A percentile compares a stretch with the other conserved stretches of the same genome.
These are phyloP conservation scores for Sarcocystis neurona DNA, from an alignment of 169 alveolate genomes.

Conservation along the genomic window DNA sequence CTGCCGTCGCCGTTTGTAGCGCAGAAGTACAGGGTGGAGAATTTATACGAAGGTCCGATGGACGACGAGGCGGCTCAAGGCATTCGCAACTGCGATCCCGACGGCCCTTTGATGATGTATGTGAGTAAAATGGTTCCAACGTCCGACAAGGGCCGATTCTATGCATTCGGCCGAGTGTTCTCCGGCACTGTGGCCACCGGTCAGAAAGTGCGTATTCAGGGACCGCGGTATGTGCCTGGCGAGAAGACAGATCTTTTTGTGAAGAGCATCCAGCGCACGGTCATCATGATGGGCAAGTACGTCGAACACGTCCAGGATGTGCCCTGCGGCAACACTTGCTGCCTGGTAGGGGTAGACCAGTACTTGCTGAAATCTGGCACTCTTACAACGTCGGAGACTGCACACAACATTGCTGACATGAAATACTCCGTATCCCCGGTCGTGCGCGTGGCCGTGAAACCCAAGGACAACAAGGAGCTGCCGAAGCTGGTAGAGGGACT, in stretches of 20 bases:
- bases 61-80: constrained; percentile 98
- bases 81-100: constrained; percentile 96
- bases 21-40: constrained; percentile 97
- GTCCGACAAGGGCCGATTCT: constrained; percentile 98
- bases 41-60: constrained; percentile 97
- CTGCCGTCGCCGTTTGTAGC: constrained; percentile 98
- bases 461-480: constrained; percentile 96
- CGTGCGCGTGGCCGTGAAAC: constrained; percentile 99
- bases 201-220: constrained; percentile 96
- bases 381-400: constrained; percentile 94
- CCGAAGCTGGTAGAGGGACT: constrained; percentile 99
- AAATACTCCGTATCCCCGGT: constrained; percentile 99
- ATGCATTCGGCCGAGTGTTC: constrained; percentile 99
- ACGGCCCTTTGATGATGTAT: constrained; percentile 99
- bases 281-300: constrained; percentile 98
- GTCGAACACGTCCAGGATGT: constrained; percentile 96
- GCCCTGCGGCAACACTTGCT: constrained; percentile 99
- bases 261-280: constrained; percentile 97
- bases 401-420: constrained; percentile 98
- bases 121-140: constrained; percentile 99
- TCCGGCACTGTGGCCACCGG: constrained; percentile 99
- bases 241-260: constrained; percentile 95
- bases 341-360: constrained; percentile 98
- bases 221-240: constrained; percentile 99
- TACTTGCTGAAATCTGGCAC: constrained; percentile 97